These are phyloP conservation scores for Evansstolkia leycettana DNA, from an alignment of 495 filamentous ascomycete genomes.

Conservation along the genomic window DNA sequence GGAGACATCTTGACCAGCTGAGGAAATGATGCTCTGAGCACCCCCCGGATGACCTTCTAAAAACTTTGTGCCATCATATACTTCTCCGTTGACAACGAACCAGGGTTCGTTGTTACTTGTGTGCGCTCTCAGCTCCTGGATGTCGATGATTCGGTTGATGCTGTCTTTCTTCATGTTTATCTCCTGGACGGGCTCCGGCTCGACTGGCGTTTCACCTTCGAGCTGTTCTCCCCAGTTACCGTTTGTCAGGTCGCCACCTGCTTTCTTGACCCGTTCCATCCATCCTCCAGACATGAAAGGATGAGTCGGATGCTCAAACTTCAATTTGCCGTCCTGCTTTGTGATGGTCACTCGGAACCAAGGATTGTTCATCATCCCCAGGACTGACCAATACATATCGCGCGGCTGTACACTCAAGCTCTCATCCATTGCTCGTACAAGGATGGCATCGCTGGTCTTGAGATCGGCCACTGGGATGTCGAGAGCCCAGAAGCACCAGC, in stretches of 20 bases:
- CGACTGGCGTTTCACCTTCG: conserved; percentile 41
- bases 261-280: conserved; percentile 93
- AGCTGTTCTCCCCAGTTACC: conserved; percentile 77
- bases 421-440: conserved; percentile 89
- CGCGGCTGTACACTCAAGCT: conserved; percentile 75
- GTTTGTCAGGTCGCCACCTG: conserved; percentile 69
- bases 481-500: conserved; percentile 91
- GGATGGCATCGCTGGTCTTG: conserved; percentile 52
- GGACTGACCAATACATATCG: conserved; percentile 94
- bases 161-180: conserved; percentile 73
- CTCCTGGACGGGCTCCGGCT: conserved; percentile 40
- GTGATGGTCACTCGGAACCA: conserved; percentile 81
- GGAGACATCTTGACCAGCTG: conserved; percentile 73
- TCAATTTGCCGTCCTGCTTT: conserved; percentile 51
- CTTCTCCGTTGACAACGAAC: conserved; percentile 88
- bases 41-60: conserved; percentile 83
- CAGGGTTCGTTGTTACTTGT: conserved; percentile 58
- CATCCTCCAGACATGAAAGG: conserved; percentile 76
- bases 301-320: conserved; percentile 87
- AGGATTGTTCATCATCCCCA: conserved; percentile 98
- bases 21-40: conserved; percentile 73
- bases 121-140: conserved; percentile 64
- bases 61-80: conserved; percentile 82
- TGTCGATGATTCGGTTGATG: conserved; percentile 46
- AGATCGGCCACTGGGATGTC: conserved; percentile 55